Evolutionary conservation across 441 rosid genomes (phyloP), one percentile per base, ranked within the genome.

Genomic region (Mallotus repandus): DNA sequence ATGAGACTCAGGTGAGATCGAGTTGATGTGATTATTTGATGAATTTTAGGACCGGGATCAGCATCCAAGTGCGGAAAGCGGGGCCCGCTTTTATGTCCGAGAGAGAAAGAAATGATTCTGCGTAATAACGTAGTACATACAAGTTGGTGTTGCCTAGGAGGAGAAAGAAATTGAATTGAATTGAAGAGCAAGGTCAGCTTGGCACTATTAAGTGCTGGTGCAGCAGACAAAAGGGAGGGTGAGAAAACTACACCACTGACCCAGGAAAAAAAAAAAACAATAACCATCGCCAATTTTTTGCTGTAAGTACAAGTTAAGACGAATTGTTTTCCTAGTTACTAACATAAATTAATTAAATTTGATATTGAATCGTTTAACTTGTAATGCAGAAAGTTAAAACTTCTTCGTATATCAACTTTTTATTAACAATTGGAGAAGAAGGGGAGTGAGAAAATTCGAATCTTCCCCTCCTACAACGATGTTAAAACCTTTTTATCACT

Each of bases 61-160:
- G 77, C 84, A 72, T 77, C 75, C 71, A 59, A 78, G 77, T 71
- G 60, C 50, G 50, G 38, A 54, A 52, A 50, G 60, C 41, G 52
- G 66, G 67, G 46, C 12, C 73, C 73, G 14, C 29, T 22, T 45
- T 15, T 38, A 11, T 0, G 32, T 0, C 50, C 18, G 32, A 2
- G 46, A 13, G 19, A 22, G 22, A 45, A 55, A 45, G 53, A 10
- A n/a, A 12, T 70, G 73, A 46, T 70, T 58, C 46, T 46, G 25
- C 58, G 73, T 19, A 12, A 22, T 10, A 14, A 32, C 16, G 64
- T 9, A 1, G 66, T 70, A 59, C 73, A 60, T 45, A 38, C 41
- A 38, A 4, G 7, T 45, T 45, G 41, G 5, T 70, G 45, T 15
- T 59, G 16, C 43, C 10, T 58, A 18, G 54, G 64, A 14, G 43